A percentile compares a stretch with the other conserved stretches of the same genome.
These are phyloP conservation scores for Delphinella strobiligena DNA, from an alignment of 2,329 filamentous ascomycete species.

Conservation along the genomic window DNA sequence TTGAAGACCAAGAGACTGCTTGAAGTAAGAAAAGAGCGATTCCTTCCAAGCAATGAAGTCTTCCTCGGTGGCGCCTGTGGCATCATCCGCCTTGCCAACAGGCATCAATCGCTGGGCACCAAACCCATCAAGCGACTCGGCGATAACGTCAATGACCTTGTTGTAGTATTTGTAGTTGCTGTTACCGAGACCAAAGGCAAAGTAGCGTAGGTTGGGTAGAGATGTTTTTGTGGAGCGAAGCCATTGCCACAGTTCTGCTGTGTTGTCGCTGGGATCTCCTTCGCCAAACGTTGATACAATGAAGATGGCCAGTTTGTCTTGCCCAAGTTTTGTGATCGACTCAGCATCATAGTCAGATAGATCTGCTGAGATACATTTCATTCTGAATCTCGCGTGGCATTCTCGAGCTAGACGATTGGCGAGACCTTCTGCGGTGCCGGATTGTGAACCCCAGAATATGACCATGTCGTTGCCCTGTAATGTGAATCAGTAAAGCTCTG, in stretches of 20 bases:
- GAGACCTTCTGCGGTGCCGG: slow-evolving; percentile 33
- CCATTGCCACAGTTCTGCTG: slow-evolving; percentile 33
- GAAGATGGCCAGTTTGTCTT: slow-evolving; percentile 15
- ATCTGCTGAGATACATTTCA: slow-evolving; percentile 30
- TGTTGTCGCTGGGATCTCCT: slow-evolving; percentile 29
- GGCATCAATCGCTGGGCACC: slow-evolving; percentile 23
- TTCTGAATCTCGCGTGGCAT: slow-evolving; percentile 26
- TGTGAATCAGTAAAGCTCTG: too few relatives aligned
- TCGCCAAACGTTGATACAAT: slow-evolving; percentile 20
- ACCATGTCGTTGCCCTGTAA: slow-evolving; percentile 19
- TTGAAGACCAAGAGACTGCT: slow-evolving; percentile 19
- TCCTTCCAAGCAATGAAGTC: slow-evolving; percentile 32
- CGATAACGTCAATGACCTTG: slow-evolving; percentile 26
- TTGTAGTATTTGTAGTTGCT: slow-evolving; percentile 77
- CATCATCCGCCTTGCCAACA: slow-evolving; percentile 28
- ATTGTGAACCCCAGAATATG: slow-evolving; percentile 39
- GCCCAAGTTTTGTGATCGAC: too few relatives aligned
- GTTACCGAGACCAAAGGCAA: slow-evolving; percentile 84
- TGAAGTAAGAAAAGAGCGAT: slow-evolving; percentile 21
- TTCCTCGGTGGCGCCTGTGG: slow-evolving; percentile 30
- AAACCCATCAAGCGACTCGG: slow-evolving; percentile 19
- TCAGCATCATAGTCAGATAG: slow-evolving; percentile 34
- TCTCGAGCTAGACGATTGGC: slow-evolving; percentile 30
- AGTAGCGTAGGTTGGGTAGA: slow-evolving; percentile 21
- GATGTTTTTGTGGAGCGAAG: neutral